A percentile compares a stretch with the other conserved stretches of the same genome.
Conservation (phyloP, 176 grass and related monocot species). For the Lolium perenne region DNA sequence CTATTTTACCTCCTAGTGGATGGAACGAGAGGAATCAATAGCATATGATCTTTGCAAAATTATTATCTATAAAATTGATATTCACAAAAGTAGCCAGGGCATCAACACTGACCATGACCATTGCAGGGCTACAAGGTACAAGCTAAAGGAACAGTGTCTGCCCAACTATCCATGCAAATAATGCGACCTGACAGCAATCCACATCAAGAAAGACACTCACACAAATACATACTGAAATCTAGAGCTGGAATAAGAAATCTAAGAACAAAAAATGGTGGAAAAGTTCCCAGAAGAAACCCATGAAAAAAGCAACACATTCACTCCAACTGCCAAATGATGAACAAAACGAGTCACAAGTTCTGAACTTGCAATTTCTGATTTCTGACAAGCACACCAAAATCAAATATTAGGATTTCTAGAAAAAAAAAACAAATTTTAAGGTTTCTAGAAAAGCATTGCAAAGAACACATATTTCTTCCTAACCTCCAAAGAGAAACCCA, state of each 20-base stretch:
- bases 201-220: neutral
- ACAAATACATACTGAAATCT: neutral
- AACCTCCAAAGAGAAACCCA: too few species aligned
- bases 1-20: neutral
- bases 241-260: neutral
- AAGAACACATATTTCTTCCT: too few species aligned
- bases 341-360: too few species aligned
- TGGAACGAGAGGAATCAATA: neutral
- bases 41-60: neutral
- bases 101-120: neutral
- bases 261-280: neutral
- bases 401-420: too few species aligned
- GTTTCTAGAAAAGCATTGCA: too few species aligned
- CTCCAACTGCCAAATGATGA: too few species aligned
- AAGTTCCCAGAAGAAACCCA: neutral
- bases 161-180: neutral
- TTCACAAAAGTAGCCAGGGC: neutral
- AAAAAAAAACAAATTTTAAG: too few species aligned
- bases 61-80: neutral
- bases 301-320: neutral
- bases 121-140: neutral
- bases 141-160: neutral
- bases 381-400: too few species aligned
- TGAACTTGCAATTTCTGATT: too few species aligned
- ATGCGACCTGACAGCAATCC: neutral